Base-by-base conservation (phyloP, 192 early-diverging fungal genomes). In the Backusella westeae region DNA sequence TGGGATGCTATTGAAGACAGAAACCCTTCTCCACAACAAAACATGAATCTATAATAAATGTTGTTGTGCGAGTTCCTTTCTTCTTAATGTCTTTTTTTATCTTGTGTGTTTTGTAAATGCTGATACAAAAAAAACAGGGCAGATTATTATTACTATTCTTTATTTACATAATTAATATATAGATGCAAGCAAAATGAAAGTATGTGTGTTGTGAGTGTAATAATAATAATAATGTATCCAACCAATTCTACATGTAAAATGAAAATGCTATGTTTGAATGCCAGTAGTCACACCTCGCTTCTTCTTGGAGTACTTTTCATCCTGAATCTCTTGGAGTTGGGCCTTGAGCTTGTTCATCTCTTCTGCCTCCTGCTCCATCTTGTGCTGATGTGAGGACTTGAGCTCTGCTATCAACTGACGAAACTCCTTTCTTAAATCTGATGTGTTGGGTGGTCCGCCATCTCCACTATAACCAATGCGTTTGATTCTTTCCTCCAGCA, bases 1-100 rank as follows among this genome's bases (percentile, higher is more conserved):
- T 97, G 93, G 82, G 95, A 98, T 74, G 83, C 91, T 34, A 83
- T 99, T 74, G 98, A 98, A 84, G 97, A 98, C 66, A 87, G 93
- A 68, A 63, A 63, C 26, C 56, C 56, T 26, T 63, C 56, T 63
- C 56, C 56, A 4, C 56, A 63, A 12, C 56, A 63, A 56, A 56
- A 56, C 53, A 56, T 56, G 56, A 63, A 63, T 63, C 23, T 63
- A 63, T 29, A 23, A 63, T 63, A 63, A 26, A 63, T 23, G 10
- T 10, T 59, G 21, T 59, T 59, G 56, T 59, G 21, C 9, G 56
- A 26, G 56, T 59, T 12, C 8, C 9, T 8, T 26, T 12, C 3
- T 29, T 12, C 8, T 59, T 26, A 12, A 59, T 26, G n/a, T 8
- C 21, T 59, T 14, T 12, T 59, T n/a, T 14, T 29, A 10, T 29